Base-by-base conservation (phyloP, 345 rosid genomes). In the Crucihimalaya himalaica region DNA sequence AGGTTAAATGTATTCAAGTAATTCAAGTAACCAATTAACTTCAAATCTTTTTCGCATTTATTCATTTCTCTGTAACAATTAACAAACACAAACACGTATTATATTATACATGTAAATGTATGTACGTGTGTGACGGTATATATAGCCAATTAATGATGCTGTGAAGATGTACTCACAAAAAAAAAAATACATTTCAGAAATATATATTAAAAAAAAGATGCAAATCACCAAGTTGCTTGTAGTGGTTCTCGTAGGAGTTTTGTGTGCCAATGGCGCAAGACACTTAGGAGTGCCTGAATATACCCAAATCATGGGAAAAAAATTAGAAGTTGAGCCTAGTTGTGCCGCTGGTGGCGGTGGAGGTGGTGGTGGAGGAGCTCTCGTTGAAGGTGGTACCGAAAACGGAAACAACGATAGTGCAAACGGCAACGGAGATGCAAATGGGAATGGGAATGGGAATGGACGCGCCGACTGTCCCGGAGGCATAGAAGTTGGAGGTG, bases 301-400 rank as follows among this genome's bases (percentile, higher is more conserved):
- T 16, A 42, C 23, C 37, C 5, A 6, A 40, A 5, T 50, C 32
- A 15, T 21, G 47, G 59, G 21, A 23, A 8, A 9, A 51, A 21
- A 14, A 0, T n/a, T 52, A 39, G 27, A 25, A 3, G 5, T 0
- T 25, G 27, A 2, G 5, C 51, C 72, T 37, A 37, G 3, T 8
- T 66, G 71, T 37, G 11, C 10, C 6, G 71, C 37, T 9, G 71
- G 61, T 10, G 70, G 70, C 0, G 47, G 70, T 14, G 71, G 71
- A 15, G 60, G 50, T 23, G 71, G 71, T 4, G 60, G 71, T 4
- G 71, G 48, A 51, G 60, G 60, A 51, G 60, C 8, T 16, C 9
- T 15, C 0, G 42, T 56, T 31, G 62, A 56, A 56, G 62, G 42
- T 56, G 62, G 42, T 23, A 3, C 31, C 11, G 9, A 51, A 15